Conservation (phyloP, 805 yeast species). For the Candida hungchunana region DNA sequence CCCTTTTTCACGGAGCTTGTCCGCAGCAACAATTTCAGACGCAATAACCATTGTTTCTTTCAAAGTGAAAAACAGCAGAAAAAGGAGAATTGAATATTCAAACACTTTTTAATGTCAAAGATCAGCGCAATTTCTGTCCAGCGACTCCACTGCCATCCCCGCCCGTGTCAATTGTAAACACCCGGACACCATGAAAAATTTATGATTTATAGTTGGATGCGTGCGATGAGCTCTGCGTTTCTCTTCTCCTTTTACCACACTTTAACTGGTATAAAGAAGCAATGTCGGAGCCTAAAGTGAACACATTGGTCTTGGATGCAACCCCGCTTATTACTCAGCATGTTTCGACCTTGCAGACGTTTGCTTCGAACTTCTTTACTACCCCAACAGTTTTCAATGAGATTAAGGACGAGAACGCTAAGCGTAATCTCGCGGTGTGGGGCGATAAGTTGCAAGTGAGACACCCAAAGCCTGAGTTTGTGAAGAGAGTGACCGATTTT, state of each 20-base stretch:
- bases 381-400: constrained; percentile 91
- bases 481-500: constrained; percentile 67
- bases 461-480: constrained; percentile 68
- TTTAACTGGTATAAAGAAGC: too few species aligned
- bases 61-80: background rate
- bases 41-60: constrained; percentile 6
- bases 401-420: constrained; percentile 79
- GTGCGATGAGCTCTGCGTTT: constrained; percentile 4
- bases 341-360: constrained; percentile 63
- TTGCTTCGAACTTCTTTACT: constrained; percentile 72
- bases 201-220: too few species aligned
- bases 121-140: too few species aligned
- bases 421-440: constrained; percentile 79
- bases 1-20: constrained; percentile 35
- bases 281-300: constrained; percentile 20
- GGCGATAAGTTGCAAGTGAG: constrained; percentile 62
- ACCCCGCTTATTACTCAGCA: constrained; percentile 90
- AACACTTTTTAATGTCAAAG: too few species aligned
- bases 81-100: too few species aligned
- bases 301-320: constrained; percentile 78
- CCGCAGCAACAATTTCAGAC: constrained; percentile 3
- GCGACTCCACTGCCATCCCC: background rate
- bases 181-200: constrained; percentile 1
- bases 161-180: background rate
- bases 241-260: too few species aligned